phyloP scores from a whole-genome alignment of 768 basidiomycete species.

The Hydnum rufescens region DNA sequence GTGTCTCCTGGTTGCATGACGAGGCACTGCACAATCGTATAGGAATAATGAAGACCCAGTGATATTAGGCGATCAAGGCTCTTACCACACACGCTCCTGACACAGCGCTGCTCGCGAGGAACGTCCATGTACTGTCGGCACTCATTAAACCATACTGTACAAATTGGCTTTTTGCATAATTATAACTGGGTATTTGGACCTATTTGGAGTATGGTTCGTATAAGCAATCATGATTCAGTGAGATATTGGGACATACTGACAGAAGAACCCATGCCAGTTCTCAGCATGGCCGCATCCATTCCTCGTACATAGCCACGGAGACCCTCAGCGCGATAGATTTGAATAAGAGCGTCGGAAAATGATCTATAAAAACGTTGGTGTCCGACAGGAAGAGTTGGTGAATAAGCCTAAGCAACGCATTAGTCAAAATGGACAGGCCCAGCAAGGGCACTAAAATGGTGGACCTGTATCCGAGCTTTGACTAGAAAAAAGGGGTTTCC shows the following conservation, averaged over 20 bases:
- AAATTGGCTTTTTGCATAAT: constrained; percentile 72
- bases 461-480: constrained; percentile 92
- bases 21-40: constrained; percentile 32
- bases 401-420: constrained; percentile 49
- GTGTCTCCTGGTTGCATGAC: constrained; percentile 95
- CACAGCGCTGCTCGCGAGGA: constrained; percentile 67
- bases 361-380: constrained; percentile 82
- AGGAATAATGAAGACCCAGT: neutral
- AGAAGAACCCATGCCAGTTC: constrained; percentile 89
- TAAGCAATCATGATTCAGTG: neutral
- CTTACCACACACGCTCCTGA: constrained; percentile 84
- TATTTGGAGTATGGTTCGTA: no score
- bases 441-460: constrained; percentile 3
- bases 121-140: constrained; percentile 69
- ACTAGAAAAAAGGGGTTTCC: constrained; percentile 88
- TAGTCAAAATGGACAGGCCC: neutral
- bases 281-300: constrained; percentile 79
- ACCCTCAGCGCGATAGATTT: constrained; percentile 62
- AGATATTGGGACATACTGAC: constrained; percentile 20
- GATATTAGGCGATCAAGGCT: constrained; percentile 9
- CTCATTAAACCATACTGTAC: constrained; percentile 46
- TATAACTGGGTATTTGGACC: constrained; percentile 93
- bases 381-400: constrained; percentile 83
- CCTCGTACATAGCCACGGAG: constrained; percentile 69
- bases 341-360: constrained; percentile 60